Evolutionary conservation across 148 eudicot genomes (phyloP), one percentile per base, ranked within the genome.

Genomic region (Persicaria maculosa): DNA sequence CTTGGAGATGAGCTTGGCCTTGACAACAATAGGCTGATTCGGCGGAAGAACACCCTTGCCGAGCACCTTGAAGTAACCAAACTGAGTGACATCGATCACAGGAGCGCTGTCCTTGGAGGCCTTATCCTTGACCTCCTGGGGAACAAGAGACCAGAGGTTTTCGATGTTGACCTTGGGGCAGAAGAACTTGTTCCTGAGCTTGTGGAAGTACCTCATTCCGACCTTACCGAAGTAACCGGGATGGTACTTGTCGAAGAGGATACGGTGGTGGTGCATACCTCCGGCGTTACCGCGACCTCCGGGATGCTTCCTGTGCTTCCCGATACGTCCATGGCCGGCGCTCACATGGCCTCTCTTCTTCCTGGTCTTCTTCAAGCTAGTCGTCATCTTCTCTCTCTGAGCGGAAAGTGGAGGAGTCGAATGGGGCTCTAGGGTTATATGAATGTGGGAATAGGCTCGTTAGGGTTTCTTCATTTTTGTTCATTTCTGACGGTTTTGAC

Each of bases 341-440:
- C 77, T 71, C 4, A 85, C 88, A 75, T 85, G 88, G 7, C 88
- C 88, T 10, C 88, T 59, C 86, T 85, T 85, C 88, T 85, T 85
- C 16, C 88, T 48, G 81, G 81, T 81, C 84, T 85, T 85, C 79
- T 68, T 75, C 25, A 85, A 76, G 10, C 81, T 9, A 1, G 86
- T 85, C 14, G 88, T 83, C 88, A 85, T 86, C 77, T 14, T 58
- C 40, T 46, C 44, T 16, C 19, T 54, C 54, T 25, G 10, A 25
- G 45, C 7, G 74, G 74, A 19, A 22, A 9, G 46, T 10, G 48
- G 19, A 47, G 73, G 73, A 45, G 53, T 54, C 50, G 11, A 17
- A 17, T 4, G 54, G 54, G 2, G 6, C 9, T 62, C 14, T 71
- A 50, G 55, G 73, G 53, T 71, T 62, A 62, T 62, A 62, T 9